phyloP scores from a whole-genome alignment of 2,329 filamentous ascomycete species.

The Colletotrichum gigasporum region DNA sequence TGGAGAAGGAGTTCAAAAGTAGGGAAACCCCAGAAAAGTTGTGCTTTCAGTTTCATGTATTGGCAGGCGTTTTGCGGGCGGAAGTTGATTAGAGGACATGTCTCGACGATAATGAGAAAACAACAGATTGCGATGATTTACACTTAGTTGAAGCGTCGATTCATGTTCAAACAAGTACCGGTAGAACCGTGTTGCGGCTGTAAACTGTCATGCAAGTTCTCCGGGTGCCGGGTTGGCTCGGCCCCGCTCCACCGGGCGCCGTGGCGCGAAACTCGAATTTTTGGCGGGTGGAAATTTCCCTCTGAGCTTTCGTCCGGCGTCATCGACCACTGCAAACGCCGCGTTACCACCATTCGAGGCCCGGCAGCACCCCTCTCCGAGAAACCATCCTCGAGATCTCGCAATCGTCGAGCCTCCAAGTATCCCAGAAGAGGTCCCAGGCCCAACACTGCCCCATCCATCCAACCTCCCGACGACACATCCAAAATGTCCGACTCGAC shows the following conservation, averaged over 20 bases:
- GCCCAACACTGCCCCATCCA: background rate
- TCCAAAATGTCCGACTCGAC: slow-evolving; percentile 26
- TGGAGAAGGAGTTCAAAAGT: slow-evolving; percentile 23
- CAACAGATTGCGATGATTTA: background rate
- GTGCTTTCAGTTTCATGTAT: background rate
- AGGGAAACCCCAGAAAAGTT: background rate
- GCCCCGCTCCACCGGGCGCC: slow-evolving; percentile 15
- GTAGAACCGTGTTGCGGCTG: no score
- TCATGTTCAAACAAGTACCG: background rate
- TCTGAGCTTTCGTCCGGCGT: background rate
- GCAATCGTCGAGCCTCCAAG: no score
- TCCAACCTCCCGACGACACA: background rate
- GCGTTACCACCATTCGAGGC: background rate
- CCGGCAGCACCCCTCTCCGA: no score
- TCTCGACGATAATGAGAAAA: background rate
- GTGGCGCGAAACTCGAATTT: slow-evolving; percentile 6
- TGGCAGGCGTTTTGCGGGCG: slow-evolving; percentile 2
- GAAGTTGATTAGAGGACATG: background rate
- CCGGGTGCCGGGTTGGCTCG: background rate
- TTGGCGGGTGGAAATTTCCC: slow-evolving; percentile 11
- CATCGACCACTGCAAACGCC: background rate
- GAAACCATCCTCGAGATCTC: no score
- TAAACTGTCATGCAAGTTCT: no score
- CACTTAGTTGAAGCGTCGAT: background rate
- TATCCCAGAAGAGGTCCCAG: background rate